phyloP scores from a whole-genome alignment of 2,329 filamentous ascomycete genomes.

The Nemania bipapillata region DNA sequence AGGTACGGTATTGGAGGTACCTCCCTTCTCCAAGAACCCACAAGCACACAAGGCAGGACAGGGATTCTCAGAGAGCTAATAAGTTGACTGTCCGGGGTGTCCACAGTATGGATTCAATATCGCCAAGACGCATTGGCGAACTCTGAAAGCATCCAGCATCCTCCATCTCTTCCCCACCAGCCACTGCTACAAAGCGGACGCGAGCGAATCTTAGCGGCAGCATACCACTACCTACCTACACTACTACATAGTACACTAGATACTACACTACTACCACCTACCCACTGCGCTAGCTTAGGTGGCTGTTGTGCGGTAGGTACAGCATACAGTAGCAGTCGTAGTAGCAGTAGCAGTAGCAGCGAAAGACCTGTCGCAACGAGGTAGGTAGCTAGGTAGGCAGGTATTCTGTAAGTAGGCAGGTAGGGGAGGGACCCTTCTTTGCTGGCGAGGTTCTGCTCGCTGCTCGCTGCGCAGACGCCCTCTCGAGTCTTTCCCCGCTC shows the following conservation, averaged over 20 bases:
- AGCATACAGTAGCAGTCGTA: not conserved
- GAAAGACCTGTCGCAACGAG: slow-evolving; percentile 19
- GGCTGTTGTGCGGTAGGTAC: not conserved
- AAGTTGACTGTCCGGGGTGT: slow-evolving; percentile 27
- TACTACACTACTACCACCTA: not conserved
- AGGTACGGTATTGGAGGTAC: not conserved
- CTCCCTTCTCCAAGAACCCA: slow-evolving; percentile 11
- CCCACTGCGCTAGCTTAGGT: not conserved
- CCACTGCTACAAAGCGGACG: slow-evolving; percentile 32
- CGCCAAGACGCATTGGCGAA: slow-evolving; percentile 30
- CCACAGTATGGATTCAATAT: slow-evolving; percentile 30
- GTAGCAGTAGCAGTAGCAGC: too few species aligned
- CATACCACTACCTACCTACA: not conserved
- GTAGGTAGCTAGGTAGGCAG: not conserved
- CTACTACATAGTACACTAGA: too few species aligned
- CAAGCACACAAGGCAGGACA: slow-evolving; percentile 18
- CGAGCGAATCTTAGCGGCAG: slow-evolving; percentile 32
- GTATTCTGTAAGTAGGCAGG: not conserved
- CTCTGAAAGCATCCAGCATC: slow-evolving; percentile 34
- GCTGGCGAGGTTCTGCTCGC: slow-evolving; percentile 12
- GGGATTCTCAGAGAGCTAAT: slow-evolving; percentile 24
- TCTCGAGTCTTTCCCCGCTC: slow-evolving; percentile 37
- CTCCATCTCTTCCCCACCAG: slow-evolving; percentile 33
- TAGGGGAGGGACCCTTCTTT: slow-evolving; percentile 22
- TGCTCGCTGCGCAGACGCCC: slow-evolving; percentile 22